Percentiles rank a stretch among this genome's conserved stretches.
phyloP scores from a whole-genome alignment of 179 eudicot genomes.

The Sideroxylon spinosum region DNA sequence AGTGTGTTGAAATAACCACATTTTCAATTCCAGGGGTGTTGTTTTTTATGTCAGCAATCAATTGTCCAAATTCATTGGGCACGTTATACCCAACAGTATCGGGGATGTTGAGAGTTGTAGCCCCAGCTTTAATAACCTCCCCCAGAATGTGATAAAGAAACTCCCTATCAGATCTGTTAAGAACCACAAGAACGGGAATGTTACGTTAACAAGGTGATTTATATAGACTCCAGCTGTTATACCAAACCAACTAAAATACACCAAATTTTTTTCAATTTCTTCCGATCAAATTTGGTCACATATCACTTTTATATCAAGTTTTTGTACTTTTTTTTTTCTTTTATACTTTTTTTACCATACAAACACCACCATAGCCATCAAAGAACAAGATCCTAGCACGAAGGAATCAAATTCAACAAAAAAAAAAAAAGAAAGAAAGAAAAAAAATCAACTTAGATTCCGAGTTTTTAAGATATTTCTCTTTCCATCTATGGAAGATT shows the following conservation, averaged over 20 bases:
- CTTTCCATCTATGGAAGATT: not conserved
- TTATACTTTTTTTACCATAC: no score
- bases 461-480: not conserved
- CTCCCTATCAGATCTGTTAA: constrained; percentile 74
- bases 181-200: constrained; percentile 14
- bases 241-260: no score
- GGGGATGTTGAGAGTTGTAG: constrained; percentile 84
- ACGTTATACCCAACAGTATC: constrained; percentile 82
- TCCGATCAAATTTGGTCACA: no score
- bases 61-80: constrained; percentile 72
- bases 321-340: no score
- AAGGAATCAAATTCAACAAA: not conserved
- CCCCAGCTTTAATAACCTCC: constrained; percentile 91
- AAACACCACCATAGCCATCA: not conserved
- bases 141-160: constrained; percentile 79
- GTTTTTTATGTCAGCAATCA: constrained; percentile 84
- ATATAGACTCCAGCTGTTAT: no score
- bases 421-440: not conserved
- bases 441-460: no score
- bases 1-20: constrained; percentile 85
- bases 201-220: not conserved
- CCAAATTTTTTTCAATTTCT: no score
- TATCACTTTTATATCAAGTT: no score
- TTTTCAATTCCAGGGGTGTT: constrained; percentile 90
- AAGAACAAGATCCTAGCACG: not conserved